Conservation (phyloP, 179 eudicot genomes). For the Gypsophila paniculata region DNA sequence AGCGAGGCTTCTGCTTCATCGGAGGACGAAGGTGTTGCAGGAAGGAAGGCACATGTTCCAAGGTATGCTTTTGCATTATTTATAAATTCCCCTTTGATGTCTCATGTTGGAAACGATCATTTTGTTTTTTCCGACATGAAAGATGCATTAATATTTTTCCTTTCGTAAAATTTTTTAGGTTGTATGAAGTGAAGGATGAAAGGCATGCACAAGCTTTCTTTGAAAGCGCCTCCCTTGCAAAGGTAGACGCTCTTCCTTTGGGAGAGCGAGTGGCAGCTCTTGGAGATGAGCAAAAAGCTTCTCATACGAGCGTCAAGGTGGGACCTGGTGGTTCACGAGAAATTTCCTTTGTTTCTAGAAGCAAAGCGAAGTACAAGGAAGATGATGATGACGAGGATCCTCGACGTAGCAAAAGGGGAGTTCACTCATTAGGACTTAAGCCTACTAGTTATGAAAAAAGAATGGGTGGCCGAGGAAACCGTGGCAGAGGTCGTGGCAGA, state of each 20-base stretch:
- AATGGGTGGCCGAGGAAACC: constrained; percentile 52
- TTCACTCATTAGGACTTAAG: constrained; percentile 66
- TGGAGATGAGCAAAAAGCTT: constrained; percentile 26
- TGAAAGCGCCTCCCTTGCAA: constrained; percentile 55
- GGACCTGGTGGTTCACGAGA: constrained; percentile 91
- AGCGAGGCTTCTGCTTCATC: constrained; percentile 57
- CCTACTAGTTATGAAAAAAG: constrained; percentile 48
- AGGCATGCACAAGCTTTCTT: constrained; percentile 85
- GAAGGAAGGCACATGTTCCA: constrained; percentile 42
- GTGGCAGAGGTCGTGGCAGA: constrained; percentile 42
- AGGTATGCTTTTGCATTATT: constrained; percentile 32
- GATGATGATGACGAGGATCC: constrained; percentile 54
- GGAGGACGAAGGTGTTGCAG: constrained; percentile 48
- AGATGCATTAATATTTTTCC: background rate
- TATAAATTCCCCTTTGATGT: background rate
- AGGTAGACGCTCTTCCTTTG: constrained; percentile 71
- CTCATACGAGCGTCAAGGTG: constrained; percentile 44
- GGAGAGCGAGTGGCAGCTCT: constrained; percentile 68
- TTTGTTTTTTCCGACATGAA: background rate
- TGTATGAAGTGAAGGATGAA: constrained; percentile 85
- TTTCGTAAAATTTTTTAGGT: constrained; percentile 35
- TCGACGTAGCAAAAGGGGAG: constrained; percentile 54
- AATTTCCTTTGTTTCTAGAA: constrained; percentile 67
- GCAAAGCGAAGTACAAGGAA: constrained; percentile 57
- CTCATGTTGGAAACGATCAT: constrained; percentile 2